phyloP scores from a whole-genome alignment of 352 stramenopile species.

The Globisporangium perplexum region DNA sequence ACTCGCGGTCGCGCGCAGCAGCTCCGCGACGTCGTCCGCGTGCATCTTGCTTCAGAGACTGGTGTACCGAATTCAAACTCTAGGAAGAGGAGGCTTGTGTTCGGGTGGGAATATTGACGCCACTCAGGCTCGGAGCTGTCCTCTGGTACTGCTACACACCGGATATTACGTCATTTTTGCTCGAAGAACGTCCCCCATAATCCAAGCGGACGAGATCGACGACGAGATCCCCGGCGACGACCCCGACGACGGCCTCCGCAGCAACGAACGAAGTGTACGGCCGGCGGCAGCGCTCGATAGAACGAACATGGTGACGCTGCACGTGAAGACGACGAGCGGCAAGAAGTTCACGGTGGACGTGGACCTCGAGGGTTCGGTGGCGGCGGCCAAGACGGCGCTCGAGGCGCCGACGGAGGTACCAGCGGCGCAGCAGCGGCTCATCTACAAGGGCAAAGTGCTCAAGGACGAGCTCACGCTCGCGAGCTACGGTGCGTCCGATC shows the following conservation, averaged over 20 bases:
- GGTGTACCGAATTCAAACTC: too few species aligned
- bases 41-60: not conserved
- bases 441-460: conserved; percentile 89
- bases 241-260: too few species aligned
- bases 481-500: conserved; percentile 57
- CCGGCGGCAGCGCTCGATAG: too few species aligned
- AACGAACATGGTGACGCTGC: conserved; percentile 69
- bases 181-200: not conserved
- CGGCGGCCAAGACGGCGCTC: conserved; percentile 75
- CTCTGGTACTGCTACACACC: too few species aligned
- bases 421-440: conserved; percentile 76
- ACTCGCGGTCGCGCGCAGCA: conserved; percentile 55
- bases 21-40: conserved; percentile 17
- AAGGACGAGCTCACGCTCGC: conserved; percentile 84
- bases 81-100: too few species aligned
- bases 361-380: conserved; percentile 61
- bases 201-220: not conserved
- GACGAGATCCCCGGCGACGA: too few species aligned
- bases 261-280: too few species aligned
- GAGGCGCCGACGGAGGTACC: conserved; percentile 62
- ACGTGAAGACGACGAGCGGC: conserved; percentile 80
- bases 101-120: too few species aligned
- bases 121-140: too few species aligned
- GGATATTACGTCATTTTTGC: too few species aligned
- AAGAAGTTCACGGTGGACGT: conserved; percentile 78